These are phyloP conservation scores for Erythrobasidium hasegawianum DNA, from an alignment of 1,284 basidiomycete genomes.

Conservation along the genomic window DNA sequence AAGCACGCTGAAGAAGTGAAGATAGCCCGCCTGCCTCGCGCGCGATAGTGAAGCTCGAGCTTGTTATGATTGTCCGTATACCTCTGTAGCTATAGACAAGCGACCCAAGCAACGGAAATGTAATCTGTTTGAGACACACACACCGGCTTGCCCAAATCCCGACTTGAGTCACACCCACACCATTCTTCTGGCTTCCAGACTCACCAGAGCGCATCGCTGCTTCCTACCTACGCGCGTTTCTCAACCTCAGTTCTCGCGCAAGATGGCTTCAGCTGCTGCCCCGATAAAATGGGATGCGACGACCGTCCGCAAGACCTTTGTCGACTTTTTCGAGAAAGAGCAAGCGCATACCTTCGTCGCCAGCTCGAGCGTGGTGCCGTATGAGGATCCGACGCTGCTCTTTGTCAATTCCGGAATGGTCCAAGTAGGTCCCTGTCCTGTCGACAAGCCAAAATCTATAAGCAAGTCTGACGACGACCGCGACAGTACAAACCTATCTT, in stretches of 20 bases:
- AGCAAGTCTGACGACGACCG: slow-evolving; percentile 51
- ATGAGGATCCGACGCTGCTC: slow-evolving; percentile 82
- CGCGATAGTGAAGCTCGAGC: background rate
- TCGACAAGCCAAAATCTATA: background rate
- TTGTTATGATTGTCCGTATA: no score
- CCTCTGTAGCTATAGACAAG: no score
- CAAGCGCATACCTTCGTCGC: slow-evolving; percentile 82
- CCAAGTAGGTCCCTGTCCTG: slow-evolving; percentile 22
- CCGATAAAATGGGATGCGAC: slow-evolving; percentile 61
- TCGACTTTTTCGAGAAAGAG: slow-evolving; percentile 68
- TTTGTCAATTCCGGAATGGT: slow-evolving; percentile 80
- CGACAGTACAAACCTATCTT: slow-evolving; percentile 97
- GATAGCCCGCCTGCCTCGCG: slow-evolving; percentile 6
- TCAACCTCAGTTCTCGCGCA: no score
- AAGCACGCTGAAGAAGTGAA: slow-evolving; percentile 12
- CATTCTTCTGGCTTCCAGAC: slow-evolving; percentile 11
- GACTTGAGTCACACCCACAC: background rate
- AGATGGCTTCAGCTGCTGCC: background rate
- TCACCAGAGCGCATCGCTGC: slow-evolving; percentile 4
- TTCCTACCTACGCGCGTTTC: slow-evolving; percentile 3
- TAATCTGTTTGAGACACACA: no score
- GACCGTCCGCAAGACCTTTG: slow-evolving; percentile 68
- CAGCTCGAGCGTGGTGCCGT: slow-evolving; percentile 91
- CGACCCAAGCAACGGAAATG: no score
- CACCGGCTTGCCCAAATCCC: background rate